Conservation (phyloP, 1,284 basidiomycete species). For the Violaceomyces palustris region DNA sequence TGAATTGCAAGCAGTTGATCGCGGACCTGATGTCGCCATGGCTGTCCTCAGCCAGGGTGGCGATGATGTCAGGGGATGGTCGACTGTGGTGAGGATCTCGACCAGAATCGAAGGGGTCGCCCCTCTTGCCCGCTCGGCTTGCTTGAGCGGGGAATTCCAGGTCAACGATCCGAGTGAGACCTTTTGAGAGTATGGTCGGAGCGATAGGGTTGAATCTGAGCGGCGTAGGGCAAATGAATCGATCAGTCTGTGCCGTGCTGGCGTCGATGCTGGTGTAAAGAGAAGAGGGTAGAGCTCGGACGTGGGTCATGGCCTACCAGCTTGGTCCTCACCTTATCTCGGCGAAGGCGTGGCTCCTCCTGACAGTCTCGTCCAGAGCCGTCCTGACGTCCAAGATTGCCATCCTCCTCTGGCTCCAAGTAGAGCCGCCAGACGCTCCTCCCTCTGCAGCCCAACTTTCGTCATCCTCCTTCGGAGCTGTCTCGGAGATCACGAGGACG, state of each 20-base stretch:
- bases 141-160: constrained; percentile 8
- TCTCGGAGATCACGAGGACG: constrained; percentile 77
- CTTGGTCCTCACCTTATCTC: constrained; percentile 60
- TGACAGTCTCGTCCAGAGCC: constrained; percentile 63
- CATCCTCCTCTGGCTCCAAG: constrained; percentile 52
- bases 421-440: constrained; percentile 57
- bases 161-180: constrained; percentile 59
- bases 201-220: constrained; percentile 77
- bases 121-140: no score
- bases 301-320: neutral
- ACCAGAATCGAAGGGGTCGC: no score
- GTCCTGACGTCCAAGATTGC: constrained; percentile 63
- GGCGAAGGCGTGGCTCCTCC: constrained; percentile 65
- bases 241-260: no score
- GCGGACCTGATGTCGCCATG: constrained; percentile 89
- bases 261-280: no score
- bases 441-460: constrained; percentile 57
- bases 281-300: neutral
- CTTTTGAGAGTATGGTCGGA: constrained; percentile 73
- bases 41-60: constrained; percentile 69
- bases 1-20: constrained; percentile 84
- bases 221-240: no score
- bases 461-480: constrained; percentile 57
- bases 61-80: no score
- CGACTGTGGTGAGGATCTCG: no score